Conservation (phyloP, 2,329 filamentous ascomycete genomes). For the Ophiostoma triangulosporum region DNA sequence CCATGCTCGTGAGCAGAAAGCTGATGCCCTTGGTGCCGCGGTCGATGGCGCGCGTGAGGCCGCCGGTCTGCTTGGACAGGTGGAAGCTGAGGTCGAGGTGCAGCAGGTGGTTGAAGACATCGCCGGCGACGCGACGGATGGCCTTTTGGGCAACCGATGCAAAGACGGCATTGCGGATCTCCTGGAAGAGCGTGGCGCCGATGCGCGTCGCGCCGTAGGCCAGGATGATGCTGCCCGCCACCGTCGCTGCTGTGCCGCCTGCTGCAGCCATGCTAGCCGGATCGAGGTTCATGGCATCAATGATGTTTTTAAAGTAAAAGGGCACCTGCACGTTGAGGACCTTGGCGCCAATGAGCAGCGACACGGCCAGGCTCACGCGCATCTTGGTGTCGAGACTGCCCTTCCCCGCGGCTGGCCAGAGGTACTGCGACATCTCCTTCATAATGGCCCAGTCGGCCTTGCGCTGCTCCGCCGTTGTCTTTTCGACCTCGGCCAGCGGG, state of each 20-base stretch:
- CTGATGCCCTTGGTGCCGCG: slow-evolving; percentile 97
- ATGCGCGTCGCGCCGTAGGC: slow-evolving; percentile 85
- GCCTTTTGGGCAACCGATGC: slow-evolving; percentile 95
- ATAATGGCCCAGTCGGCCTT: slow-evolving; percentile 98
- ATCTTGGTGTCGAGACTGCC: slow-evolving; percentile 70
- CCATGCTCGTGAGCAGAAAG: slow-evolving; percentile 93
- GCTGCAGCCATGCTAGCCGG: slow-evolving; percentile 45
- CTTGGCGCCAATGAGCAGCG: slow-evolving; percentile 77
- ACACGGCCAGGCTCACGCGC: slow-evolving; percentile 74
- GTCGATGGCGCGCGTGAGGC: slow-evolving; percentile 85
- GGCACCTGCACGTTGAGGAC: slow-evolving; percentile 94
- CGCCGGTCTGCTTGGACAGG: slow-evolving; percentile 84
- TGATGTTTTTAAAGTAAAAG: slow-evolving; percentile 97
- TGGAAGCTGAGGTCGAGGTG: slow-evolving; percentile 89
- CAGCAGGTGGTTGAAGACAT: slow-evolving; percentile 84
- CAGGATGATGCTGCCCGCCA: slow-evolving; percentile 85
- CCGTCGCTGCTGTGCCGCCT: slow-evolving; percentile 78
- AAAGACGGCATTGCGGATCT: slow-evolving; percentile 90
- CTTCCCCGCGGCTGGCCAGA: slow-evolving; percentile 85
- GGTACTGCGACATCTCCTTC: slow-evolving; percentile 89
- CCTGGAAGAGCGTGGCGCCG: slow-evolving; percentile 79
- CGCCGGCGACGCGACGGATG: slow-evolving; percentile 77
- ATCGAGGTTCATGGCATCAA: slow-evolving; percentile 96
- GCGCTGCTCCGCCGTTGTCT: slow-evolving; percentile 72
- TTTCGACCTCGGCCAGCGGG: slow-evolving; percentile 50